Evolutionary conservation across 345 rosid species (phyloP).

Genomic region (Viola odorata): DNA sequence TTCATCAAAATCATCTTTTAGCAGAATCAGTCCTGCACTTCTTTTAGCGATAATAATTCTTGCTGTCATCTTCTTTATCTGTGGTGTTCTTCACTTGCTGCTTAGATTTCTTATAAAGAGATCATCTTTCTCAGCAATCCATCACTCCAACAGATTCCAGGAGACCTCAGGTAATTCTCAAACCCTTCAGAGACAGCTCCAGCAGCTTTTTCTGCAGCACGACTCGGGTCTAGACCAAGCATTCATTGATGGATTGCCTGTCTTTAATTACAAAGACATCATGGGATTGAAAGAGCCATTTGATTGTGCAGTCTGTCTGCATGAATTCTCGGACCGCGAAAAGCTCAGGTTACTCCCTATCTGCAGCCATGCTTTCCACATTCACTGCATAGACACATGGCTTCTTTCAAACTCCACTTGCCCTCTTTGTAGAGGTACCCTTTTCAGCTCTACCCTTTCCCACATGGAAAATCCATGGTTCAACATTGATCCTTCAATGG

Average conservation of each 20-base stretch:
- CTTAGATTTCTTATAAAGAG: constrained; percentile 43
- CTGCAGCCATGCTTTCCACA: constrained; percentile 74
- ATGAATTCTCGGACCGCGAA: constrained; percentile 50
- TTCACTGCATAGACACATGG: constrained; percentile 67
- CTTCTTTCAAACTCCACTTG: constrained; percentile 78
- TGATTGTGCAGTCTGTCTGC: constrained; percentile 74
- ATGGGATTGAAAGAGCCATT: constrained; percentile 60
- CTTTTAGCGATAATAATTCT: constrained; percentile 44
- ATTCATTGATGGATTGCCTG: constrained; percentile 58
- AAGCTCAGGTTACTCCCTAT: constrained; percentile 59
- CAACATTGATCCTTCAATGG: constrained; percentile 23
- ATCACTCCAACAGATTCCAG: constrained; percentile 37
- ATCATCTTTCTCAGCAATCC: constrained; percentile 35
- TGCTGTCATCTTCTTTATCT: constrained; percentile 47
- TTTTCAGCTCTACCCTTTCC: constrained; percentile 24
- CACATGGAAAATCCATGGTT: constrained; percentile 19
- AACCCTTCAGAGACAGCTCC: constrained; percentile 58
- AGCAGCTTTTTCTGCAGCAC: constrained; percentile 59
- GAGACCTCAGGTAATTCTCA: constrained; percentile 35
- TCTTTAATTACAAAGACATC: constrained; percentile 55
- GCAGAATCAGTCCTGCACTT: constrained; percentile 43
- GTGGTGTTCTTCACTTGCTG: constrained; percentile 57
- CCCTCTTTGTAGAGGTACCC: constrained; percentile 60
- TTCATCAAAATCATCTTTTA: background rate
- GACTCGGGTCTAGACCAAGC: constrained; percentile 74